Evolutionary conservation across 2,329 filamentous ascomycete genomes (phyloP), one percentile per base, ranked within the genome.

Genomic region (Aaosphaeria pasadenensis): DNA sequence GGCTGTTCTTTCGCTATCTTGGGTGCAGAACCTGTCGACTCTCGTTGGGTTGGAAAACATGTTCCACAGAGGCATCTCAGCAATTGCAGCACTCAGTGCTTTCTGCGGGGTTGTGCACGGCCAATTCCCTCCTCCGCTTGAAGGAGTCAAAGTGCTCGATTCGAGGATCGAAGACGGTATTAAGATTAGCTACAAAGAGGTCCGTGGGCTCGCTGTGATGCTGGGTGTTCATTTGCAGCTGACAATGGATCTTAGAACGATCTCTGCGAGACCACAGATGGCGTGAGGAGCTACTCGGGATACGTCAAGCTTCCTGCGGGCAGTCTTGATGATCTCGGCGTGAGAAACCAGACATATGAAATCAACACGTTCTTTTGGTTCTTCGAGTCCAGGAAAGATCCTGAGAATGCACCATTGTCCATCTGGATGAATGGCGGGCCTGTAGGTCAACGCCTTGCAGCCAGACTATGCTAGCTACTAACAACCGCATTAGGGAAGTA

Each of bases 291-390:
- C 31, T 87, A 83, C 64, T 77, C 78, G 0, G 82, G 82, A 32
- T 85, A 84, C 53, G 77, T 85, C 11, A 76, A 80, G 62, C 72
- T 85, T 4, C 79, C 79, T 1, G 73, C 75, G 2, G 72, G 71
- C 30, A 68, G 74, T 4, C 54, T 71, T n/a, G 60, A 64, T 13
- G 69, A 71, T 33, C 51, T 65, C 1, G 63, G 63, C 6, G 60
- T 66, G 11, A 55, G 61, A 30, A 57, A 65, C 29, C 76, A 80
- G 52, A 68, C 75, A 7, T 80, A 80, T 49, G 70, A 76, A 5
- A 79, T 81, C 49, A 80, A 81, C 55, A 82, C 77, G 28, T 85
- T 83, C 62, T 86, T 85, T 62, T 83, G 80, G 79, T 85, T 83
- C 59, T 85, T 86, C 55, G 81, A 84, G 52, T 74, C 81, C 1